Conservation (phyloP, 2,329 filamentous ascomycete species). For the Fusarium nisikadoi region DNA sequence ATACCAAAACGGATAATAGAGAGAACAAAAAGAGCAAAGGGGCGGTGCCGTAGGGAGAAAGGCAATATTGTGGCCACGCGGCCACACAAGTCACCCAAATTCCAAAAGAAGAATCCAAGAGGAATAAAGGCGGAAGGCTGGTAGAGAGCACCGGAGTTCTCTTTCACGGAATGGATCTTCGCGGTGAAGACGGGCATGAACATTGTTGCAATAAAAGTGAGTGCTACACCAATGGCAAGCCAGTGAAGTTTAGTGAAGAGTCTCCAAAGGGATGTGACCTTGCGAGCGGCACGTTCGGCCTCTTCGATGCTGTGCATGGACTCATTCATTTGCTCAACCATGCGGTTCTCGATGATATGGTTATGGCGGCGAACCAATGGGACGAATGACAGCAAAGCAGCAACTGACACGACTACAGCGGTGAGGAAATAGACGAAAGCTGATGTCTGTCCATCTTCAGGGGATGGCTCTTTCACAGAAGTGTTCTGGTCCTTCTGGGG, state of each 20-base stretch:
- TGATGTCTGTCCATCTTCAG: conserved; percentile 57
- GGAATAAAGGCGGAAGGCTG: conserved; percentile 85
- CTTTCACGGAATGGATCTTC: conserved; percentile 63
- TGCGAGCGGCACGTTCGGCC: conserved; percentile 62
- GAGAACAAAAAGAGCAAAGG: conserved; percentile 73
- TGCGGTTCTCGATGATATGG: conserved; percentile 61
- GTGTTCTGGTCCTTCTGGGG: conserved; percentile 44
- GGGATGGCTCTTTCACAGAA: conserved; percentile 37
- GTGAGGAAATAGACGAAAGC: conserved; percentile 94
- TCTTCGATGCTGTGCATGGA: conserved; percentile 64
- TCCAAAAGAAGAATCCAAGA: conserved; percentile 92
- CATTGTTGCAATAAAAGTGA: conserved; percentile 90
- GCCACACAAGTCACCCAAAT: conserved; percentile 84
- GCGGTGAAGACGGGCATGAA: conserved; percentile 92
- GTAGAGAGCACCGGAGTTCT: conserved; percentile 65
- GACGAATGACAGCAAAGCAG: conserved; percentile 78
- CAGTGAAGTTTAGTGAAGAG: conserved; percentile 84
- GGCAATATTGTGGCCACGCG: conserved; percentile 73
- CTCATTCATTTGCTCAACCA: conserved; percentile 60
- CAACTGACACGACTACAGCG: conserved; percentile 78
- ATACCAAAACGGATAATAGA: conserved; percentile 74
- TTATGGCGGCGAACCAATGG: conserved; percentile 74
- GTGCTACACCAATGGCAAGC: conserved; percentile 78
- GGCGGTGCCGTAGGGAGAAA: conserved; percentile 68
- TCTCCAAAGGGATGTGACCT: conserved; percentile 64